These are phyloP conservation scores for Forsythia suspensa DNA, from an alignment of 257 asterid genomes.

Conservation along the genomic window DNA sequence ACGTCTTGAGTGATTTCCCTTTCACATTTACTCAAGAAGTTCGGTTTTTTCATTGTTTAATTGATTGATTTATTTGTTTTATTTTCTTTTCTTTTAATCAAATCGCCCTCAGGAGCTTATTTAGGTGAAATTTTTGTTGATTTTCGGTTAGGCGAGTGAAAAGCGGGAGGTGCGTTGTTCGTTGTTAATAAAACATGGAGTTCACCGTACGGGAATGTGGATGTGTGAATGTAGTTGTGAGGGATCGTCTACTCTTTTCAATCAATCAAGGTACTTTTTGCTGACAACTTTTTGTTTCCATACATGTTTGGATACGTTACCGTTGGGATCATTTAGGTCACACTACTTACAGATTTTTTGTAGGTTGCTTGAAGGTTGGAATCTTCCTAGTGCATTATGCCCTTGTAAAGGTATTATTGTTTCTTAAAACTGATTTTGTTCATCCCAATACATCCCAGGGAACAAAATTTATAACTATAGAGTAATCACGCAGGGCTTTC, in stretches of 20 bases:
- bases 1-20: slow-evolving; percentile 60
- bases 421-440: neutral
- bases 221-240: slow-evolving; percentile 73
- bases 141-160: slow-evolving; percentile 30
- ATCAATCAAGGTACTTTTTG: slow-evolving; percentile 40
- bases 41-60: slow-evolving; percentile 35
- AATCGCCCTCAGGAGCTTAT: neutral
- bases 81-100: neutral
- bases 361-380: slow-evolving; percentile 59
- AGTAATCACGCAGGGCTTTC: slow-evolving; percentile 51
- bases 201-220: slow-evolving; percentile 86
- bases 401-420: slow-evolving; percentile 75
- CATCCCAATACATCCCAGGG: neutral
- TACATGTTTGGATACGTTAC: neutral
- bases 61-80: neutral
- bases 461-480: neutral
- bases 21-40: slow-evolving; percentile 58
- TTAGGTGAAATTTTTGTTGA: slow-evolving; percentile 8
- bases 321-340: neutral
- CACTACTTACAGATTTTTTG: neutral
- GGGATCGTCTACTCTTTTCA: slow-evolving; percentile 27
- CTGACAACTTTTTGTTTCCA: neutral
- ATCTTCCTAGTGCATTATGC: slow-evolving; percentile 52
- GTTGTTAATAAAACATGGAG: slow-evolving; percentile 46
- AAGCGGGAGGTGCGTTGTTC: slow-evolving; percentile 57